Percentiles rank a stretch among this genome's conserved stretches.
phyloP scores from a whole-genome alignment of 2,329 filamentous ascomycete genomes.

The Arthrinium phaeospermum region DNA sequence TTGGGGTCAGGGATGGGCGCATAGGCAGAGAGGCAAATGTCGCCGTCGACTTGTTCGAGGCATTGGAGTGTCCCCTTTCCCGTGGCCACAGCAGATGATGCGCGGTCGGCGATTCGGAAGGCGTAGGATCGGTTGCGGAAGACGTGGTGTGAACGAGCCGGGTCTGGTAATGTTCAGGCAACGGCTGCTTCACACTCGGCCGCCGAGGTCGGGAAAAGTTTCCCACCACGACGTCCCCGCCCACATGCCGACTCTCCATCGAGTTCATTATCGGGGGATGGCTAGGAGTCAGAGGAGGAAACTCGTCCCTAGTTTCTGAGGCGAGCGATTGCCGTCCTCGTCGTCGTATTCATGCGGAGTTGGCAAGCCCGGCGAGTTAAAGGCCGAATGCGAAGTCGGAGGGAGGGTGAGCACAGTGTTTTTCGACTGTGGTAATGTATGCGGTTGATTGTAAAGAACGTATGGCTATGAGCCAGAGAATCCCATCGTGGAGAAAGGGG shows the following conservation, averaged over 20 bases:
- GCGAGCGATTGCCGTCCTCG: neutral
- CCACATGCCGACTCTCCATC: constrained; percentile 37
- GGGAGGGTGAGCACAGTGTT: constrained; percentile 22
- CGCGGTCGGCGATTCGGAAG: constrained; percentile 28
- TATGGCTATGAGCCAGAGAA: constrained; percentile 40
- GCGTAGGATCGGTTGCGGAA: constrained; percentile 30
- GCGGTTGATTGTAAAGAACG: constrained; percentile 35
- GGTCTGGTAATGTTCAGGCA: constrained; percentile 41
- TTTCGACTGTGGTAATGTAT: constrained; percentile 31
- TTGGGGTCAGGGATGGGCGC: constrained; percentile 48
- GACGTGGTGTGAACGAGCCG: constrained; percentile 35
- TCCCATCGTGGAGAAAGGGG: constrained; percentile 53
- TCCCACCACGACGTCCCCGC: constrained; percentile 47
- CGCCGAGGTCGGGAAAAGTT: constrained; percentile 68
- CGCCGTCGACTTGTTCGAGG: constrained; percentile 53
- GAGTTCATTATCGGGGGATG: constrained; percentile 35
- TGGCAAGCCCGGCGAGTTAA: constrained; percentile 25
- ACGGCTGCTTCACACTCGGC: constrained; percentile 54
- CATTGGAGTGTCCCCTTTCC: constrained; percentile 52
- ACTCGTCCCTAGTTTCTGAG: constrained; percentile 35
- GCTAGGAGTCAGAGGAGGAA: constrained; percentile 25
- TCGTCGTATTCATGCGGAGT: constrained; percentile 22
- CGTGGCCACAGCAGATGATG: constrained; percentile 48
- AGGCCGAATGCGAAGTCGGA: constrained; percentile 24
- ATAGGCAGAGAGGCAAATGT: constrained; percentile 51